A percentile compares a stretch with the other conserved stretches of the same genome.
phyloP scores from a whole-genome alignment of 805 yeast species.

The Sugiyamaella floridensis region DNA sequence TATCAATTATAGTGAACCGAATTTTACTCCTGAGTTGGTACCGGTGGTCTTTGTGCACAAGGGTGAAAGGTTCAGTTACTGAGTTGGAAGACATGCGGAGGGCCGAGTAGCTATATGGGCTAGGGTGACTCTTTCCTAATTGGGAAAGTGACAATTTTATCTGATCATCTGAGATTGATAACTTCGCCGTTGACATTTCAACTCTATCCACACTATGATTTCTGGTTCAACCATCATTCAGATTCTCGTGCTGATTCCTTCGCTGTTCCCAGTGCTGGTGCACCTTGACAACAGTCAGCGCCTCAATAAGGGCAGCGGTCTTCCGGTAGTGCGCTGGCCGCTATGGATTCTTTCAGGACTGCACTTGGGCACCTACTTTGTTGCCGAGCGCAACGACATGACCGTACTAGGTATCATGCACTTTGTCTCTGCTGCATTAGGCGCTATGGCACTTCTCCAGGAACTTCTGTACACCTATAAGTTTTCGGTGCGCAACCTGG shows the following conservation, averaged over 20 bases:
- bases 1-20: too few relatives aligned
- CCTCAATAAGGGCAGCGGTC: not conserved
- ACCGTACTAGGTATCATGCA: slow-evolving; percentile 6
- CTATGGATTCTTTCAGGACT: slow-evolving; percentile 8
- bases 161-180: not conserved
- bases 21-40: too few relatives aligned
- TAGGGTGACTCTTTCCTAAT: not conserved
- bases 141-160: not conserved
- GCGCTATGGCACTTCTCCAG: slow-evolving; percentile 7
- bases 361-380: slow-evolving; percentile 7
- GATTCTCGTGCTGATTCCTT: slow-evolving; percentile 5
- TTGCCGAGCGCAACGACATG: slow-evolving; percentile 4
- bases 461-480: slow-evolving; percentile 1
- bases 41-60: too few relatives aligned
- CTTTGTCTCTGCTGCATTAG: slow-evolving; percentile 5
- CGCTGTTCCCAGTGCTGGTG: slow-evolving; percentile 12
- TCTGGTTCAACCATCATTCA: slow-evolving; percentile 1
- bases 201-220: not conserved
- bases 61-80: too few relatives aligned
- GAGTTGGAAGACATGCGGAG: too few relatives aligned
- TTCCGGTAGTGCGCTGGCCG: slow-evolving; percentile 11
- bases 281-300: slow-evolving; percentile 10
- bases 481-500: not conserved
- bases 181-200: not conserved
- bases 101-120: not conserved